Base-by-base conservation (phyloP, 108 stramenopile species). In the Cylindrotheca fusiformis region DNA sequence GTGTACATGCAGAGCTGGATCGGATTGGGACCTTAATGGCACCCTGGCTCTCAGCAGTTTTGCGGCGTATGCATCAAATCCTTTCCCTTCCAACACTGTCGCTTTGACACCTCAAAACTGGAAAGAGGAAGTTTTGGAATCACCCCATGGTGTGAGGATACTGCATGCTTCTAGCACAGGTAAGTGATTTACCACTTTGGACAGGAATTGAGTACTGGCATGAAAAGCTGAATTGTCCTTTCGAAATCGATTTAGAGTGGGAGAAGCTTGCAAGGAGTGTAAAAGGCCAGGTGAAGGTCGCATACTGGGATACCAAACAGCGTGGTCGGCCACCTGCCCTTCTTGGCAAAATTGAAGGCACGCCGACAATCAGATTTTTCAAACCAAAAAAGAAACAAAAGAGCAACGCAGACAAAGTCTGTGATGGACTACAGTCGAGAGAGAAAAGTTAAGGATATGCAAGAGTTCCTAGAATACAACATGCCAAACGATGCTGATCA, bases 261-360 rank as follows among this genome's bases (percentile, higher is more conserved):
- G 84, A 85, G 68, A 69, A 85, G 84, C 61, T 85, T 73, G 84
- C 84, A 47, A 54, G 53, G 2, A 65, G 68, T 28, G 62, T 63
- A 20, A 82, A 77, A 51, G 81, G 84, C 3, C 60, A 65, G n/a
- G 80, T 77, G 6, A 83, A 77, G 47, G 71, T 83, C 52, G 85
- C 80, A 19, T 83, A 86, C 59, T 86, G 85, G 82, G 85, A 86
- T 51, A 86, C 85, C 3, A 77, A 86, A 52, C 63, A 76, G 27
- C 49, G 66, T 2, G 71, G 69, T 3, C 68, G 77, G 17, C 82
- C 63, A 31, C 85, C 85, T 4, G 45, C 67, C 0, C 28, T 86
- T 1, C 33, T 86, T 27, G 85, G 85, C 0, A 77, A 86, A 46
- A 80, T 81, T 32, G 54, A 74, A 48, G 85, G 82, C 10, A 86